Evolutionary conservation across 1,139 yeast genomes (phyloP).

Genomic region (Lodderomyces theae): DNA sequence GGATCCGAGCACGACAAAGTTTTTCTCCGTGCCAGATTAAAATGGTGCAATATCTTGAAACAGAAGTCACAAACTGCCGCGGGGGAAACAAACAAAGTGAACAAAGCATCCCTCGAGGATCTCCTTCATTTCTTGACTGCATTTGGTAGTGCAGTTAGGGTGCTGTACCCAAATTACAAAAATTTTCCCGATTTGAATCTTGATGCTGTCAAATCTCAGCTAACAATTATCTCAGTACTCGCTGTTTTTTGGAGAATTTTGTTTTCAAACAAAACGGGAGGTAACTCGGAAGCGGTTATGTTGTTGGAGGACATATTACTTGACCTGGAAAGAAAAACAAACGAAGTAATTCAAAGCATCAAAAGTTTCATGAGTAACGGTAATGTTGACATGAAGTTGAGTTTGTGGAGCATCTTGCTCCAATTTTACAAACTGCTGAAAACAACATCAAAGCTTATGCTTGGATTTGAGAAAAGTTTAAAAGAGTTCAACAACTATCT

Average conservation of each 20-base stretch:
- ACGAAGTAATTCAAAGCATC: constrained; percentile 45
- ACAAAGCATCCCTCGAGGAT: constrained; percentile 24
- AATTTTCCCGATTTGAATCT: constrained; percentile 58
- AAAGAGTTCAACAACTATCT: constrained; percentile 26
- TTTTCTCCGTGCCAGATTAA: constrained; percentile 21
- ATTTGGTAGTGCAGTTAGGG: constrained; percentile 7
- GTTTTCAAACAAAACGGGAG: constrained; percentile 32
- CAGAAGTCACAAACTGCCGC: constrained; percentile 31
- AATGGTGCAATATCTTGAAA: constrained; percentile 35
- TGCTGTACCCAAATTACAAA: constrained; percentile 46
- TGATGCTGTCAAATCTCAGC: constrained; percentile 54
- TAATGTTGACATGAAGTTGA: constrained; percentile 63
- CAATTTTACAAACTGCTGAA: constrained; percentile 52
- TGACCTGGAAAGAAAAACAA: constrained; percentile 12
- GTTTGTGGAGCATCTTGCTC: constrained; percentile 74
- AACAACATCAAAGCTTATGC: constrained; percentile 20
- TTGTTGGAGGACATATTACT: constrained; percentile 56
- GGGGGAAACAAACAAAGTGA: constrained; percentile 30
- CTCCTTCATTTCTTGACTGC: constrained; percentile 17
- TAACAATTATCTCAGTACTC: constrained; percentile 65
- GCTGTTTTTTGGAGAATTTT: constrained; percentile 63
- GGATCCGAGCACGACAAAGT: constrained; percentile 2
- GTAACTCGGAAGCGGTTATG: constrained; percentile 46
- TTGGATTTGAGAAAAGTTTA: constrained; percentile 55
- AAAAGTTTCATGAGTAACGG: constrained; percentile 58